Evolutionary conservation across 2,329 filamentous ascomycete species (phyloP), one percentile per base, ranked within the genome.

Genomic region (Fusarium coicis): DNA sequence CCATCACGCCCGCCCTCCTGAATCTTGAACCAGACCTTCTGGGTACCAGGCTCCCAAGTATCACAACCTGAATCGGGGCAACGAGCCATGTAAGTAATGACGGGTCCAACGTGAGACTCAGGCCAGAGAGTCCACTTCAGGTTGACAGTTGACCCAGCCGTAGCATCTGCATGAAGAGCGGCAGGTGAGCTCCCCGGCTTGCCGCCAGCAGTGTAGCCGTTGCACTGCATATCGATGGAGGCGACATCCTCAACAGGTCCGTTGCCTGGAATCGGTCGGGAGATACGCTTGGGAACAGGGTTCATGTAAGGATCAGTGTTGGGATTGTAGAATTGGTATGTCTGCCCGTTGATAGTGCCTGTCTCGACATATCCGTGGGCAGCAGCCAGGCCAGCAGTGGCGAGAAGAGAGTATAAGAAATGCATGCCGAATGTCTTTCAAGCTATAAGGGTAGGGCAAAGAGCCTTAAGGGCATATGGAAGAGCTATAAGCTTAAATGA

Each of bases 11-110:
- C 86, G 8, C 78, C 82, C 71, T 89, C 83, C 62, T 86, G 83
- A 67, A 89, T 76, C 79, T 89, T 88, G 83, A 89, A 89, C 86
- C 86, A 88, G n/a, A 88, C 87, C 32, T 85, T 83, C 81, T 75
- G 77, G 14, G 80, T 84, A 0, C 83, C 84, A 10, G 88, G 87
- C 64, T 83, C 79, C 75, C 83, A 89, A 59, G 81, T 80, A 59
- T 85, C 83, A 77, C 88, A 90, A 3, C 87, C 84, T 0, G 80
- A 77, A 47, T 86, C 85, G 0, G 88, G 87, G 78, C 89, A 91
- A 39, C 83, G 82, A 9, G 89, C 89, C 87, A 91, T 89, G 76
- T 90, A 90, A 2, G 88, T 90, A 63, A 90, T 81, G 2, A 86
- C 78, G 2, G 88, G 88, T 0, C 89, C 88, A 36, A 87, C 81